phyloP scores from a whole-genome alignment of 1,284 basidiomycete species.

The Cutaneotrichosporon sp. region DNA sequence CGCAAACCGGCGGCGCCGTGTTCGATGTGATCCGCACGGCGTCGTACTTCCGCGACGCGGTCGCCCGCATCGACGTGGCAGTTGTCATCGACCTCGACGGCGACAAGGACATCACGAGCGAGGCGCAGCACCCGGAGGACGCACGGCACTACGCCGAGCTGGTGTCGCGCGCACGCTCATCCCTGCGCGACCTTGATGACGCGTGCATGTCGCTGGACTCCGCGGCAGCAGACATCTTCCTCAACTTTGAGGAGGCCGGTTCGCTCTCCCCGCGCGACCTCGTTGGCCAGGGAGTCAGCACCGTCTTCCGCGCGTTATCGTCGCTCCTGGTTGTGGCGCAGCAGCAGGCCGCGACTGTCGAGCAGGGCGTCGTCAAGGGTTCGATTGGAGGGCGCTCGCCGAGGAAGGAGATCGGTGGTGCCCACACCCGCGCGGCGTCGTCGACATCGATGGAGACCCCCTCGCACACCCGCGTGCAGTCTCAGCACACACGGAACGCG shows the following conservation, averaged over 20 bases:
- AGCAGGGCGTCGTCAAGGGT: conserved; percentile 34
- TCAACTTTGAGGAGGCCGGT: conserved; percentile 13
- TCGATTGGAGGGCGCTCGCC: conserved; percentile 33
- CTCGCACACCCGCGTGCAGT: conserved; percentile 2
- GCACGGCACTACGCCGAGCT: conserved; percentile 39
- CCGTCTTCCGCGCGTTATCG: conserved; percentile 31
- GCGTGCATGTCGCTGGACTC: conserved; percentile 24
- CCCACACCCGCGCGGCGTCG: conserved; percentile 7
- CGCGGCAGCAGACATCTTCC: conserved; percentile 20
- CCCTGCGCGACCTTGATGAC: conserved; percentile 41
- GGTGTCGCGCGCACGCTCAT: conserved; percentile 38
- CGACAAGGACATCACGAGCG: conserved; percentile 23
- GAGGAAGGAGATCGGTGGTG: conserved; percentile 7
- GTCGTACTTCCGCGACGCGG: conserved; percentile 25
- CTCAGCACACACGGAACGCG: conserved; percentile 13
- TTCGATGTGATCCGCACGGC: conserved; percentile 30
- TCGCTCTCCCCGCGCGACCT: conserved; percentile 12
- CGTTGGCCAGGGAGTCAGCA: conserved; percentile 21
- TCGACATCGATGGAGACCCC: conserved; percentile 14
- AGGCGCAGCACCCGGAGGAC: conserved; percentile 27
- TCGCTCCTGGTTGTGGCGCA: conserved; percentile 35
- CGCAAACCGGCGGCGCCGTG: conserved; percentile 12
- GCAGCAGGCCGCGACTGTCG: conserved; percentile 36
- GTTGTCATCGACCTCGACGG: conserved; percentile 51
- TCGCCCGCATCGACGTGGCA: conserved; percentile 45